phyloP scores from a whole-genome alignment of 2,329 filamentous ascomycete genomes.

The Malbranchea cinnamomea region DNA sequence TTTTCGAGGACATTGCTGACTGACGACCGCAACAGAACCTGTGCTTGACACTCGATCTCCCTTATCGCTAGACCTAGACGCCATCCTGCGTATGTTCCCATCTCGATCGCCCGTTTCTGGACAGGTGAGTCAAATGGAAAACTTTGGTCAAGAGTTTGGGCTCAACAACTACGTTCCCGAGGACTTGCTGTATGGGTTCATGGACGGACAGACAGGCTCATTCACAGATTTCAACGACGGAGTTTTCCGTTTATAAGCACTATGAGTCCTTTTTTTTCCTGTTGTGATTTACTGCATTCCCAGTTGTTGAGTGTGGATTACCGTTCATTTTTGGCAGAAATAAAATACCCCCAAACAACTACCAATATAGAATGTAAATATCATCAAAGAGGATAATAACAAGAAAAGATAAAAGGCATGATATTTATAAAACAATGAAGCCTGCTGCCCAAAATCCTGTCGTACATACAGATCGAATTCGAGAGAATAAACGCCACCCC shows the following conservation, averaged over 20 bases:
- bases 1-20: neutral
- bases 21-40: slow-evolving; percentile 3
- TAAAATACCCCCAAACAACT: too few relatives aligned
- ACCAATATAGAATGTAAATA: too few relatives aligned
- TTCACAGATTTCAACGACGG: slow-evolving; percentile 9
- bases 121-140: slow-evolving; percentile 6
- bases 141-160: slow-evolving; percentile 5
- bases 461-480: too few relatives aligned
- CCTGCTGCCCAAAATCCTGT: too few relatives aligned
- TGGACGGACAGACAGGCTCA: slow-evolving; percentile 9
- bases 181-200: slow-evolving; percentile 11
- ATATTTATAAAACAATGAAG: too few relatives aligned
- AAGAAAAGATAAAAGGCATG: too few relatives aligned
- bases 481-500: too few relatives aligned
- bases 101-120: slow-evolving; percentile 6
- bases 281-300: too few relatives aligned
- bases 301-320: too few relatives aligned
- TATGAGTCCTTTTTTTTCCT: too few relatives aligned
- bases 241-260: slow-evolving; percentile 8
- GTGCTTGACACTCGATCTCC: slow-evolving; percentile 9
- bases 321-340: too few relatives aligned
- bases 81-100: slow-evolving; percentile 11
- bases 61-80: slow-evolving; percentile 10
- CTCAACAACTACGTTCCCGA: slow-evolving; percentile 8
- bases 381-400: too few relatives aligned